Evolutionary conservation across 805 yeast genomes (phyloP).

Genomic region (Ogataea philodendri): DNA sequence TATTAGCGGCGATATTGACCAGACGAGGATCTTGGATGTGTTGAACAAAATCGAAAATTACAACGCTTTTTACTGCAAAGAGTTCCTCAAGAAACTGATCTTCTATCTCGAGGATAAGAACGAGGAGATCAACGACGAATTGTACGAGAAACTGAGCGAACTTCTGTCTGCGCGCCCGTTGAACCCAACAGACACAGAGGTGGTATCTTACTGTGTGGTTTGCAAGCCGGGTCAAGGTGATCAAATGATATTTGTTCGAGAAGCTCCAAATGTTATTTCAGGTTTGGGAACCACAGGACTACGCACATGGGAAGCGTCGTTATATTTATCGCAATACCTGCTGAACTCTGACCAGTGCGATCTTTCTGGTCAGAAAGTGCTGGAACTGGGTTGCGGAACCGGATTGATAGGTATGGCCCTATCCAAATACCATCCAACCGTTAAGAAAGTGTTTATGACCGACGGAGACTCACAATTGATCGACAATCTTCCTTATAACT

Average conservation of each 20-base stretch:
- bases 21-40: slow-evolving; percentile 22
- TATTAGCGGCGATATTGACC: slow-evolving; percentile 12
- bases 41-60: slow-evolving; percentile 26
- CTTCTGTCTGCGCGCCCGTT: slow-evolving; percentile 36
- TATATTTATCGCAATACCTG: slow-evolving; percentile 58
- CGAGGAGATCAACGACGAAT: slow-evolving; percentile 38
- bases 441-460: slow-evolving; percentile 43
- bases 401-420: slow-evolving; percentile 67
- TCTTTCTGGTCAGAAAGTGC: slow-evolving; percentile 35
- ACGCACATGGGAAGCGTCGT: slow-evolving; percentile 93
- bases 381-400: slow-evolving; percentile 90
- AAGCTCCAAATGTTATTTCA: slow-evolving; percentile 62
- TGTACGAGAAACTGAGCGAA: slow-evolving; percentile 42
- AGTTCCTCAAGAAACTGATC: slow-evolving; percentile 44
- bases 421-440: slow-evolving; percentile 25
- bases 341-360: slow-evolving; percentile 16
- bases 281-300: slow-evolving; percentile 85
- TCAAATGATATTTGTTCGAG: slow-evolving; percentile 41
- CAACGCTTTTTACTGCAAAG: slow-evolving; percentile 54
- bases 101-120: slow-evolving; percentile 31
- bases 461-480: slow-evolving; percentile 67
- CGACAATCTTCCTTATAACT: slow-evolving; percentile 44
- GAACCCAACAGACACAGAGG: slow-evolving; percentile 39
- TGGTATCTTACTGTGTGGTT: slow-evolving; percentile 35
- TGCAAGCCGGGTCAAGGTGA: slow-evolving; percentile 13